phyloP scores from a whole-genome alignment of 495 filamentous ascomycete genomes.

The Neurospora discreta region DNA sequence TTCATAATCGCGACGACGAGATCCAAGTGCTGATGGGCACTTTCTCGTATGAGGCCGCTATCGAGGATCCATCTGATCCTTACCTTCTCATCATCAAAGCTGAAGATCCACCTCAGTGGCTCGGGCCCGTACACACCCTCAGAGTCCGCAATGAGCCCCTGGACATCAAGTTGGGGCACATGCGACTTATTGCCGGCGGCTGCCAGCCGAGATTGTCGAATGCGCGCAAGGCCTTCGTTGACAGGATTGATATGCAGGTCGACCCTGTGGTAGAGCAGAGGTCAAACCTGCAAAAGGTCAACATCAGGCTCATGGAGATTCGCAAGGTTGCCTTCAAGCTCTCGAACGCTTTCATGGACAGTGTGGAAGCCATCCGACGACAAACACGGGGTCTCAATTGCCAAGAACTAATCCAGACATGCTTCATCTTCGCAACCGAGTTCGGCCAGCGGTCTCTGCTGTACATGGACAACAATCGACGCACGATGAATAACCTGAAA shows the following conservation, averaged over 20 bases:
- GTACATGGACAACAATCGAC: slow-evolving; percentile 87
- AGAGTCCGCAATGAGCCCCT: slow-evolving; percentile 65
- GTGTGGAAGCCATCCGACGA: slow-evolving; percentile 79
- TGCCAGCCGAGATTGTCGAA: slow-evolving; percentile 67
- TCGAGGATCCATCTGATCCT: slow-evolving; percentile 60
- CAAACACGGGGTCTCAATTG: slow-evolving; percentile 80
- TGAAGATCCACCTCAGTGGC: slow-evolving; percentile 69
- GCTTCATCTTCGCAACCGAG: slow-evolving; percentile 95
- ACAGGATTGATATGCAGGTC: slow-evolving; percentile 66
- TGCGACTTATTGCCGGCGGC: slow-evolving; percentile 84
- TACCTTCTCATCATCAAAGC: slow-evolving; percentile 81
- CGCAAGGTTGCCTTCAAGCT: slow-evolving; percentile 93
- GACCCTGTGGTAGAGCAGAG: slow-evolving; percentile 83
- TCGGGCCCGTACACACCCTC: slow-evolving; percentile 59
- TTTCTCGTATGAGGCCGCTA: slow-evolving; percentile 69
- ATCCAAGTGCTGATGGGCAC: slow-evolving; percentile 80
- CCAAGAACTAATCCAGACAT: slow-evolving; percentile 95
- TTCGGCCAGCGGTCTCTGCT: slow-evolving; percentile 89
- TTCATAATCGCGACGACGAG: slow-evolving; percentile 62
- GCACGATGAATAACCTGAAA: slow-evolving; percentile 92
- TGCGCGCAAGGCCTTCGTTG: slow-evolving; percentile 64
- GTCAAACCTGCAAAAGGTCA: slow-evolving; percentile 86
- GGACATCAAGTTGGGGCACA: slow-evolving; percentile 75
- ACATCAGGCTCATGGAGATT: slow-evolving; percentile 84
- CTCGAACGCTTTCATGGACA: slow-evolving; percentile 99